These are phyloP conservation scores for Fusarium kyushuense DNA, from an alignment of 2,329 filamentous ascomycete genomes.

Conservation along the genomic window DNA sequence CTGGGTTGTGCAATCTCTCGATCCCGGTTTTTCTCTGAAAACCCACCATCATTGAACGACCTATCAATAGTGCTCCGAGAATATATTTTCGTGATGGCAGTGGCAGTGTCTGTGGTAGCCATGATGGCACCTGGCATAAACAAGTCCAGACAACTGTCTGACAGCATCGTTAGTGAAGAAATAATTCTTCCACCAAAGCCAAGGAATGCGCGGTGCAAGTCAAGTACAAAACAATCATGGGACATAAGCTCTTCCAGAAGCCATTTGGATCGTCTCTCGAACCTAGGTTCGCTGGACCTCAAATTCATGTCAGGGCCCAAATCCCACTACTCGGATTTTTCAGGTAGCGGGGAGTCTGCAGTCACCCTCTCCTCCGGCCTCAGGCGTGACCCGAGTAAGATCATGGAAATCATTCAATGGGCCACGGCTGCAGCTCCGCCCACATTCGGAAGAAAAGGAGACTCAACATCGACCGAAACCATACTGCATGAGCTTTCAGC, in stretches of 20 bases:
- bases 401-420: slow-evolving; percentile 30
- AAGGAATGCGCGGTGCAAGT: not conserved
- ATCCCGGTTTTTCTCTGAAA: not conserved
- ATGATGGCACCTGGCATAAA: slow-evolving; percentile 4
- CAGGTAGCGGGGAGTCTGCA: slow-evolving; percentile 20
- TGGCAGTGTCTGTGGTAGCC: slow-evolving; percentile 18
- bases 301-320: slow-evolving; percentile 30
- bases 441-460: slow-evolving; percentile 8
- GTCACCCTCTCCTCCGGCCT: slow-evolving; percentile 22
- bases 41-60: slow-evolving; percentile 8
- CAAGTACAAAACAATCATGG: slow-evolving; percentile 12
- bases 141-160: not conserved
- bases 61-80: slow-evolving; percentile 27
- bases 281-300: slow-evolving; percentile 16
- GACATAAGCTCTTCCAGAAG: slow-evolving; percentile 12
- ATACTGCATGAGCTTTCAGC: slow-evolving; percentile 1
- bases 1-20: slow-evolving; percentile 20
- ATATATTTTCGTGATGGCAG: slow-evolving; percentile 19
- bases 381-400: slow-evolving; percentile 8
- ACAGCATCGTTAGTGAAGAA: slow-evolving; percentile 18
- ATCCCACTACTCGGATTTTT: slow-evolving; percentile 12
- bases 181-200: not conserved
- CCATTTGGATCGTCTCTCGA: slow-evolving; percentile 9
- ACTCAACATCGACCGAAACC: not conserved
- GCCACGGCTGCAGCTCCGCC: not conserved